Evolutionary conservation across 768 basidiomycete genomes (phyloP), one percentile per base, ranked within the genome.

Genomic region (Tylopilus balloui): DNA sequence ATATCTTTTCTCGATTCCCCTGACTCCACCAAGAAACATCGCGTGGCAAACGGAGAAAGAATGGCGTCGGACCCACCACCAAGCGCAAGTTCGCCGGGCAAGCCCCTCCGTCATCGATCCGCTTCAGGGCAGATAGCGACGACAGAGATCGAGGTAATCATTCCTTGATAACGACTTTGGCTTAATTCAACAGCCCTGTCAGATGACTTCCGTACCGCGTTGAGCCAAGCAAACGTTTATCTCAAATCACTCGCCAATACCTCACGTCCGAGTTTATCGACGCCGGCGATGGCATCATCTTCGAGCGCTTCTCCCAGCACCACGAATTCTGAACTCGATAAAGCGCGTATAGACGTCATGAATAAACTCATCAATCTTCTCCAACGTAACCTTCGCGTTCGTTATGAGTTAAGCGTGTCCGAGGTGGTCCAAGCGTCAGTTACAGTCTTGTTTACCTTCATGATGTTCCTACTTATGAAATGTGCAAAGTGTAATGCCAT

Each of bases 391-490:
- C 63, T 88, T 37, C 78, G 87, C 13, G 84, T 96, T 19, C 77
- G 84, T 42, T 89, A 85, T 59, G 86, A 92, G 59, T 58, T 93
- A 20, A 78, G 81, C 41, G 68, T 88, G 7, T 67, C 73, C 0
- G 86, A 92, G 35, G 68, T 93, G 17, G 69, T 91, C n/a, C 73
- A 81, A 59, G 81, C 79, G 93, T 95, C 58, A 64, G 91, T 69
- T 10, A 31, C 19, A 17, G 45, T 42, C 24, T 43, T 48, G 2
- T 44, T 17, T 40, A n/a, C 23, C 19, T 28, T 41, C 19, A 40
- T 55, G 31, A 7, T 23, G 21, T 36, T 31, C 47, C 24, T 56
- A 25, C 62, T 55, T 51, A 53, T 40, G 5, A 25, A 15, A 28
- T n/a, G n/a, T 19, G 48, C 11, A 63, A n/a, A 97, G 95, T 15